Evolutionary conservation across 2,329 filamentous ascomycete species (phyloP).

Genomic region (Xylaria sp.): DNA sequence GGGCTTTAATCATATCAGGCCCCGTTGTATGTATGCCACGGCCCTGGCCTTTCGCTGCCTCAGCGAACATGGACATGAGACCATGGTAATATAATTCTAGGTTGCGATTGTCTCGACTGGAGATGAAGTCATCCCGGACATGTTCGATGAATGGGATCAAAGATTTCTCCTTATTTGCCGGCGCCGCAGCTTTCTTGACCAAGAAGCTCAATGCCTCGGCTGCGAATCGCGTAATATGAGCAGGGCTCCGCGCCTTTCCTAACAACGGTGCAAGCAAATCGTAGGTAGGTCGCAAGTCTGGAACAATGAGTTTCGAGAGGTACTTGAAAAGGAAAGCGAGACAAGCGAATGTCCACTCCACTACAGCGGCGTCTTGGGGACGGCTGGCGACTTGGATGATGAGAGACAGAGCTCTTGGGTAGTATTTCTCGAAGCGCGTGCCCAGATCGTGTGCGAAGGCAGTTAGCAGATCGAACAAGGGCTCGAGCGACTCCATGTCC

Average conservation of each 20-base stretch:
- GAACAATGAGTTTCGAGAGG: constrained; percentile 82
- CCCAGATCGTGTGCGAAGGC: constrained; percentile 96
- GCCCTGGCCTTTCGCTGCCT: constrained; percentile 73
- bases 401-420: constrained; percentile 73
- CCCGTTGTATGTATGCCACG: constrained; percentile 65
- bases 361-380: constrained; percentile 81
- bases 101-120: constrained; percentile 58
- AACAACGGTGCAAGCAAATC: constrained; percentile 83
- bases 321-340: constrained; percentile 98
- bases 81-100: constrained; percentile 80
- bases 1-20: constrained; percentile 55
- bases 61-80: constrained; percentile 89
- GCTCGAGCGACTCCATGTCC: constrained; percentile 82
- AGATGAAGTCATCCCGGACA: constrained; percentile 70
- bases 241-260: constrained; percentile 80
- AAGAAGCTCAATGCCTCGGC: constrained; percentile 95
- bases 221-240: constrained; percentile 88
- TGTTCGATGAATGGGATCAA: constrained; percentile 74
- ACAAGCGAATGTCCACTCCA: constrained; percentile 96
- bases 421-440: constrained; percentile 85
- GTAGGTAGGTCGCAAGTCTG: constrained; percentile 84
- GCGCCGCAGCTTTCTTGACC: constrained; percentile 82
- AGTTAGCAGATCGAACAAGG: constrained; percentile 83
- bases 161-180: constrained; percentile 75
- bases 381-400: constrained; percentile 80